A percentile compares a stretch with the other conserved stretches of the same genome.
Evolutionary conservation across 495 filamentous ascomycete genomes (phyloP).

Genomic region (Aspergillus campestris): DNA sequence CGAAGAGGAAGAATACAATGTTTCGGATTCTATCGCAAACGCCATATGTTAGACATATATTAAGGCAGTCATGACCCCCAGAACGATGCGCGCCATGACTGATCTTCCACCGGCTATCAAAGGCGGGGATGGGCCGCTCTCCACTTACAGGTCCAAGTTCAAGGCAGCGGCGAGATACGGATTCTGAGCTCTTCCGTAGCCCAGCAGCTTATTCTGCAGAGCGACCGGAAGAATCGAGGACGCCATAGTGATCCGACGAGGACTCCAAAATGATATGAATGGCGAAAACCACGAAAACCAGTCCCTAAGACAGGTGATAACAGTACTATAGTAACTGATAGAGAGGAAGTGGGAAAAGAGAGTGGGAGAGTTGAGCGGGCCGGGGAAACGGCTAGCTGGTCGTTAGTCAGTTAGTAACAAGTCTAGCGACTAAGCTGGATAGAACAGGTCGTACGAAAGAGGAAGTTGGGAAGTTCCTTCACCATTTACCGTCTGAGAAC

Average conservation of each 20-base stretch:
- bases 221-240: slow-evolving; percentile 29
- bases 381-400: background rate
- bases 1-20: slow-evolving; percentile 80
- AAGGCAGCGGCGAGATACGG: slow-evolving; percentile 53
- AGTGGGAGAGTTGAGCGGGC: slow-evolving; percentile 2
- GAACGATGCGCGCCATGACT: background rate
- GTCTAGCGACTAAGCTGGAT: too few species aligned
- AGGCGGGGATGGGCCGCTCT: background rate
- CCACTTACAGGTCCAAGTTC: slow-evolving; percentile 74
- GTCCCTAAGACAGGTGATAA: too few species aligned
- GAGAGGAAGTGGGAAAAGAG: background rate
- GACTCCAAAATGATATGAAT: too few species aligned
- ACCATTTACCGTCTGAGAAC: too few species aligned
- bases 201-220: slow-evolving; percentile 36
- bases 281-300: too few species aligned
- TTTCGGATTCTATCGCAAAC: slow-evolving; percentile 59
- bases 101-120: too few species aligned
- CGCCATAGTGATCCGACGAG: slow-evolving; percentile 20
- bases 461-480: too few species aligned
- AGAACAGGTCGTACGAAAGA: too few species aligned
- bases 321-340: background rate
- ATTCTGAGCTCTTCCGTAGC: slow-evolving; percentile 41
- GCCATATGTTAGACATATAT: background rate
- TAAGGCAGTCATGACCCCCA: background rate
- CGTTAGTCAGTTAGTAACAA: too few species aligned